A percentile compares a stretch with the other conserved stretches of the same genome.
These are phyloP conservation scores for Mortierella polycephala DNA, from an alignment of 371 early-diverging fungal genomes.

Conservation along the genomic window DNA sequence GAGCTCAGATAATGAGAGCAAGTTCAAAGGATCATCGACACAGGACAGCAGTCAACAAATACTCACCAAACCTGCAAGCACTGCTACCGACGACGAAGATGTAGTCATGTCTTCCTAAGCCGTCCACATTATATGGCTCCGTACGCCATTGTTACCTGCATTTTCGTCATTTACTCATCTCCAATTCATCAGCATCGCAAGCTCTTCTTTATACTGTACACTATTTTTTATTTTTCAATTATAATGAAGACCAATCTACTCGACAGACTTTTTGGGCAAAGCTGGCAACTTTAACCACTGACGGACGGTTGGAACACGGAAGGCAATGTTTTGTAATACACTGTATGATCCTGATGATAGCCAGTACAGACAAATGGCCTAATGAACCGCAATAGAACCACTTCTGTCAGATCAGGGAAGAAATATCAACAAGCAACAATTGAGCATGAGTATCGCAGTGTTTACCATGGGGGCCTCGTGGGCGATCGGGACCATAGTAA, in stretches of 20 bases:
- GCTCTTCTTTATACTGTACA: conserved; percentile 29
- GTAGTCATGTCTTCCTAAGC: conserved; percentile 26
- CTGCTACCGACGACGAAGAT: conserved; percentile 20
- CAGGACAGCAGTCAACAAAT: conserved; percentile 8
- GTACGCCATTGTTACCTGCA: background rate
- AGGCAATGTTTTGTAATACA: conserved; percentile 65
- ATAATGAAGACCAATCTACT: conserved; percentile 2
- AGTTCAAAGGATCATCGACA: too few species aligned
- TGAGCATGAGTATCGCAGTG: background rate
- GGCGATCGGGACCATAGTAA: conserved; percentile 76
- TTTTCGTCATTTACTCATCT: background rate
- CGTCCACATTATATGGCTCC: background rate
- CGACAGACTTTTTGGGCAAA: conserved; percentile 17
- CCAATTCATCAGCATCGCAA: background rate
- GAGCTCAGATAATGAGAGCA: background rate
- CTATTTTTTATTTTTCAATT: conserved; percentile 11
- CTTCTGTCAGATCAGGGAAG: background rate
- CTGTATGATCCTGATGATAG: conserved; percentile 70
- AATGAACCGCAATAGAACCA: background rate
- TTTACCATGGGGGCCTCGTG: conserved; percentile 76
- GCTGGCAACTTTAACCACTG: conserved; percentile 42
- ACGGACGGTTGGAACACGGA: conserved; percentile 51
- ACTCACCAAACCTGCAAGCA: conserved; percentile 5
- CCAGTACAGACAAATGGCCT: conserved; percentile 73
- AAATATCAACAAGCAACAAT: background rate